A percentile compares a stretch with the other conserved stretches of the same genome.
These are phyloP conservation scores for Fagopyrum tataricum DNA, from an alignment of 148 eudicot species.

Conservation along the genomic window DNA sequence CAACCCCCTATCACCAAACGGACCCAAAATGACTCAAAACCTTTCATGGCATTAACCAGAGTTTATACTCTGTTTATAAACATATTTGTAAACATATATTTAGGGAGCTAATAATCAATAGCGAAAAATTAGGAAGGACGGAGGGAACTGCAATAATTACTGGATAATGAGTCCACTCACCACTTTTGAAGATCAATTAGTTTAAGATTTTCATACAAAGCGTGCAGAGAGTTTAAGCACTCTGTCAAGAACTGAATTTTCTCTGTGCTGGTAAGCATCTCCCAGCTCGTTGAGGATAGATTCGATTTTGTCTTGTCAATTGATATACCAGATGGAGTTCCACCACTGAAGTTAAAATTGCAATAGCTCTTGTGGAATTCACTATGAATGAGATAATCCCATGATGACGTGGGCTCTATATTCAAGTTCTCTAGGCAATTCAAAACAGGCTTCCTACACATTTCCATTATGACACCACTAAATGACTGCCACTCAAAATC, in stretches of 20 bases:
- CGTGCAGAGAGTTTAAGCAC: slow-evolving; percentile 76
- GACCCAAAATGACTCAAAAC: background rate
- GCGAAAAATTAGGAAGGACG: background rate
- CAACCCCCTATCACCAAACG: no score
- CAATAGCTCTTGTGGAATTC: slow-evolving; percentile 57
- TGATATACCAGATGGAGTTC: slow-evolving; percentile 24
- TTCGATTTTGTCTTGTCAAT: slow-evolving; percentile 24
- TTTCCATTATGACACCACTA: slow-evolving; percentile 38
- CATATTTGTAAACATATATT: background rate
- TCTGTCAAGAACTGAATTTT: slow-evolving; percentile 43
- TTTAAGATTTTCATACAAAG: slow-evolving; percentile 90
- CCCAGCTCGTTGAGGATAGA: slow-evolving; percentile 23
- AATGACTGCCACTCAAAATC: slow-evolving; percentile 84
- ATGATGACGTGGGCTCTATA: slow-evolving; percentile 43
- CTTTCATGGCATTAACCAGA: background rate
- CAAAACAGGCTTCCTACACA: slow-evolving; percentile 35
- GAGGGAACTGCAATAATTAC: background rate
- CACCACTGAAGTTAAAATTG: slow-evolving; percentile 24
- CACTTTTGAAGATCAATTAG: slow-evolving; percentile 72
- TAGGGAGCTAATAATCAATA: background rate
- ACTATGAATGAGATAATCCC: slow-evolving; percentile 82
- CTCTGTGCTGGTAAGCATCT: slow-evolving; percentile 20
- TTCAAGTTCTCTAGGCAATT: slow-evolving; percentile 19
- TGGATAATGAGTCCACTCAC: slow-evolving; percentile 24
- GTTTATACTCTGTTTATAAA: background rate